Evolutionary conservation across 495 filamentous ascomycete species (phyloP), one percentile per base, ranked within the genome.

Genomic region (Penicillium pancosmium): DNA sequence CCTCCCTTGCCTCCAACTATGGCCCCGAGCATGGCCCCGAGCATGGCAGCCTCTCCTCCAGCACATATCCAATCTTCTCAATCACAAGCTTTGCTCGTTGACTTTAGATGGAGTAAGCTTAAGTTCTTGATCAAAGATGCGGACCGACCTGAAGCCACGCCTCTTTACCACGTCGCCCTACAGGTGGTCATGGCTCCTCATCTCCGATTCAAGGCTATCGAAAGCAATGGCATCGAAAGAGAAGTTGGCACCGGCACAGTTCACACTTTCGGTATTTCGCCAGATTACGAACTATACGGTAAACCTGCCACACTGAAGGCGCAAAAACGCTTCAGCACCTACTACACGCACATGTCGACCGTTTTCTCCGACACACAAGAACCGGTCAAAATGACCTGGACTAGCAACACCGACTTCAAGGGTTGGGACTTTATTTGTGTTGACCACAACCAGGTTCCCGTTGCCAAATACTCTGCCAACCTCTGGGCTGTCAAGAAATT

Each of bases 31-130:
- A 5, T 12, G 11, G 10, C 4, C 8, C 41, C 16, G 8, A 44
- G 6, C n/a, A 44, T 46, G 41, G 6, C 27, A 31, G 4, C 27
- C 0, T 18, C 41, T 10, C 41, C 0, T 79, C 80, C 81, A 0
- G 71, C 68, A 3, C 75, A 72, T 47, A 73, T 79, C 27, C 80
- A 84, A 56, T 57, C 75, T 73, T 80, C 21, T 83, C 79, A 80
- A 77, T 85, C 41, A 48, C 69, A 73, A 18, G 78, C 82, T 54
- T 71, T 73, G 7, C 75, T 84, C 50, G 60, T 64, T 40, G 71
- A 76, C 50, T 70, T 78, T 50, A 58, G 70, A 38, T 68, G 75
- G 18, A 67, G 79, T 33, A 64, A 69, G 8, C 68, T 83, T 50
- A 72, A 62, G 27, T 76, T 70, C 48, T 56, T 13, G 23, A 27